Evolutionary conservation across 345 rosid species (phyloP), one percentile per base, ranked within the genome.

Genomic region (Draba incana): DNA sequence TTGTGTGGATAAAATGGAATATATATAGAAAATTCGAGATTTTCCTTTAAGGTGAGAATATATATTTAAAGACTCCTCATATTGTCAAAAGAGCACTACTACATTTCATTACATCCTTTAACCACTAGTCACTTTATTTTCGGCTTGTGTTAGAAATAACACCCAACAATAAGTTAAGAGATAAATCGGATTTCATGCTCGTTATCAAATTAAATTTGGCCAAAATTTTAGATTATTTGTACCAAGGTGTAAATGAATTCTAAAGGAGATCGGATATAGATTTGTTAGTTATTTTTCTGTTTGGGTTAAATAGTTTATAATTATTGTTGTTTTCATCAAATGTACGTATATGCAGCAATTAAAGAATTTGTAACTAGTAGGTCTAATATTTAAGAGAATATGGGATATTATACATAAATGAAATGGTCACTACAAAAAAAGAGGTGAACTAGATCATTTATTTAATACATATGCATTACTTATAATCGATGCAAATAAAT

Each of bases 21-120:
- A n/a, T n/a, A n/a, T n/a, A n/a, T n/a, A n/a, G n/a, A n/a, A n/a
- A n/a, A n/a, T n/a, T n/a, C n/a, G n/a, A n/a, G n/a, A n/a, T n/a
- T n/a, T n/a, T n/a, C n/a, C n/a, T n/a, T 25, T 30, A 28, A 4
- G 33, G 16, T 60, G 54, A 42, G 60, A 33, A 12, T 20, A 60
- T 60, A 51, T 31, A 38, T 39, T 27, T 30, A 43, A 13, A 59
- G 44, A 41, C 59, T 59, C 67, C 20, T 60, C 38, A 8, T 54
- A 50, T 50, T 28, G 60, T 60, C 11, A 49, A 56, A 37, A 31
- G 41, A 47, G 12, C 20, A 58, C 16, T 44, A 67, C 33, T 14
- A 35, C 30, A 28, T 28, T 28, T 28, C 30, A 2, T 28, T 28
- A n/a, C 8, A 13, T 10, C 39, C n/a, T 14, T 46, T 11, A 6